Conservation (phyloP, 305 asterid species). For the Fraxinus ornus region DNA sequence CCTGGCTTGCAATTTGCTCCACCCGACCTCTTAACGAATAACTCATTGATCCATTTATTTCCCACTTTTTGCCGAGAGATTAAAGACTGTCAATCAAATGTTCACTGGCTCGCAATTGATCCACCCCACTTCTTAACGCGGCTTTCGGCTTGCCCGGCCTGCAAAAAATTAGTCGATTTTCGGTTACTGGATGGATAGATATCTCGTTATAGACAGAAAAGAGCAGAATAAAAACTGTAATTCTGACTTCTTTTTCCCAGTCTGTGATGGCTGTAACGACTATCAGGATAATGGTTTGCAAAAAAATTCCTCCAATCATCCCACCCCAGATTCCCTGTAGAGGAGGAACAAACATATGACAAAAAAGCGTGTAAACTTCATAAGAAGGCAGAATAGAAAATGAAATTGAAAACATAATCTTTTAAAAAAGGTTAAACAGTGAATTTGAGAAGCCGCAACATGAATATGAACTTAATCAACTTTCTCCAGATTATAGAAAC, state of each 20-base stretch:
- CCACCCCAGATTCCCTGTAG: constrained; percentile 90
- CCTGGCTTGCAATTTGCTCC: constrained; percentile 12
- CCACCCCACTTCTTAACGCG: constrained; percentile 62
- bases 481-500: not conserved
- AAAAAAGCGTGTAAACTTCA: not conserved
- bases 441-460: not conserved
- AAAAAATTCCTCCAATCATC: constrained; percentile 64
- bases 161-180: constrained; percentile 7
- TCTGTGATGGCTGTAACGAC: constrained; percentile 48
- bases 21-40: constrained; percentile 36
- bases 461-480: not conserved
- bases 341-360: not conserved
- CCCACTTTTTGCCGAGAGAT: not conserved
- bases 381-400: not conserved
- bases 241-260: constrained; percentile 73
- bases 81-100: not conserved
- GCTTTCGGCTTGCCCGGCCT: constrained; percentile 50
- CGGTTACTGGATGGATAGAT: not conserved
- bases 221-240: constrained; percentile 1
- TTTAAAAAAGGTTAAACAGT: not conserved
- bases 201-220: not conserved
- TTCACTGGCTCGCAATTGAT: constrained; percentile 16
- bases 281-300: constrained; percentile 70
- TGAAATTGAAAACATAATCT: not conserved
- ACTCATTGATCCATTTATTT: not conserved